These are phyloP conservation scores for Podila epicladia DNA, from an alignment of 192 early-diverging fungal species.

Conservation along the genomic window DNA sequence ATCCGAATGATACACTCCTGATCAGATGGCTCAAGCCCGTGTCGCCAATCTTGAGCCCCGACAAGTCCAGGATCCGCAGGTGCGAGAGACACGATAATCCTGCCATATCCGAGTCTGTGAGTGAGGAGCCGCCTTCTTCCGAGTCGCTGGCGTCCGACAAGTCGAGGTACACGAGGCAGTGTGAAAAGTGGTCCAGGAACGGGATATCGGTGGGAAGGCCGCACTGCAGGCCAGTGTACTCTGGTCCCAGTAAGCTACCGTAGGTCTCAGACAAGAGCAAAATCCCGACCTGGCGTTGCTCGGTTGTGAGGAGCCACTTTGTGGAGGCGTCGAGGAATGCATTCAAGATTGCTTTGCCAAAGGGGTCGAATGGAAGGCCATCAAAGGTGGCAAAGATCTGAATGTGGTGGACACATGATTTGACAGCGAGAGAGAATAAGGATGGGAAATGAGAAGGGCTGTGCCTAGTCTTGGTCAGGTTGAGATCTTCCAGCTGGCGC, in stretches of 20 bases:
- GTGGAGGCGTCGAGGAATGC: conserved; percentile 14
- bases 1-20: conserved; percentile 38
- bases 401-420: conserved; percentile 34
- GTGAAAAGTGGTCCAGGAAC: conserved; percentile 13
- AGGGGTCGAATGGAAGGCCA: conserved; percentile 25
- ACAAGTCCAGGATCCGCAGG: conserved; percentile 24
- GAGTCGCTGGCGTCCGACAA: conserved; percentile 11
- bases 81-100: conserved; percentile 16
- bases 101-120: conserved; percentile 34
- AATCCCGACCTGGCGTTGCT: conserved; percentile 34
- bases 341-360: conserved; percentile 29
- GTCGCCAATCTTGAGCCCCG: conserved; percentile 27
- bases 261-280: conserved; percentile 38
- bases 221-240: conserved; percentile 35
- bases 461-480: neutral
- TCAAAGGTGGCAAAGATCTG: conserved; percentile 36
- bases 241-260: conserved; percentile 20
- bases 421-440: conserved; percentile 25
- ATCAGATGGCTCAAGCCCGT: conserved; percentile 37
- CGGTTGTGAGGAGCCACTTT: conserved; percentile 29
- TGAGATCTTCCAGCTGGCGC: conserved; percentile 20
- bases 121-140: neutral
- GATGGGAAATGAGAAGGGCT: conserved; percentile 17
- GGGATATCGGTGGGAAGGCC: conserved; percentile 22
- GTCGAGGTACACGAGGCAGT: conserved; percentile 47